Conservation (phyloP, 257 asterid genomes). For the Ilex asprella region DNA sequence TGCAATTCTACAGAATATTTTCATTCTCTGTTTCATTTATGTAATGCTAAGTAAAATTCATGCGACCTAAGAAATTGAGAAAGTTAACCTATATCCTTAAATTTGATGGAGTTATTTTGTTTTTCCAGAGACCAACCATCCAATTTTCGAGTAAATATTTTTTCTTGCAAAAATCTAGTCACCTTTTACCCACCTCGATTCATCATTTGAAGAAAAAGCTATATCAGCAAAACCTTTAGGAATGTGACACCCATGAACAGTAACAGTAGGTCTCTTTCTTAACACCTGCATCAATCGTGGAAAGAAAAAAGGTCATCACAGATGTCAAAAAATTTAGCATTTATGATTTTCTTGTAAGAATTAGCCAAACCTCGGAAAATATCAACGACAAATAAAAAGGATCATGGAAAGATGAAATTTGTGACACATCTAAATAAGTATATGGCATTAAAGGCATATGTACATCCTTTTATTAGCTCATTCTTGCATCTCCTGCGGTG, state of each 20-base stretch:
- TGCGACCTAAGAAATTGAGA: no score
- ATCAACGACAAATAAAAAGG: no score
- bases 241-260: constrained; percentile 59
- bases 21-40: no score
- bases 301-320: constrained; percentile 5
- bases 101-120: no score
- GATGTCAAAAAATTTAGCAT: not conserved
- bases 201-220: constrained; percentile 65
- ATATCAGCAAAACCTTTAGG: constrained; percentile 76
- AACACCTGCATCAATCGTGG: constrained; percentile 49
- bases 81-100: no score
- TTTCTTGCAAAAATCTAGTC: not conserved
- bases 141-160: not conserved
- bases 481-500: not conserved
- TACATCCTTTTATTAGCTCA: no score
- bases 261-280: constrained; percentile 59
- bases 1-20: no score
- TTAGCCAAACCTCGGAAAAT: no score
- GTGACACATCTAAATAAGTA: not conserved
- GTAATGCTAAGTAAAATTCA: no score
- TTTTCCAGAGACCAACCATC: not conserved
- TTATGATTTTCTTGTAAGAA: no score
- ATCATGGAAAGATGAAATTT: no score
- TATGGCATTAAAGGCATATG: not conserved
- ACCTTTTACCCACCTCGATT: constrained; percentile 46